Evolutionary conservation across 495 filamentous ascomycete genomes (phyloP), one percentile per base, ranked within the genome.

Genomic region (Aspergillus indologenus): DNA sequence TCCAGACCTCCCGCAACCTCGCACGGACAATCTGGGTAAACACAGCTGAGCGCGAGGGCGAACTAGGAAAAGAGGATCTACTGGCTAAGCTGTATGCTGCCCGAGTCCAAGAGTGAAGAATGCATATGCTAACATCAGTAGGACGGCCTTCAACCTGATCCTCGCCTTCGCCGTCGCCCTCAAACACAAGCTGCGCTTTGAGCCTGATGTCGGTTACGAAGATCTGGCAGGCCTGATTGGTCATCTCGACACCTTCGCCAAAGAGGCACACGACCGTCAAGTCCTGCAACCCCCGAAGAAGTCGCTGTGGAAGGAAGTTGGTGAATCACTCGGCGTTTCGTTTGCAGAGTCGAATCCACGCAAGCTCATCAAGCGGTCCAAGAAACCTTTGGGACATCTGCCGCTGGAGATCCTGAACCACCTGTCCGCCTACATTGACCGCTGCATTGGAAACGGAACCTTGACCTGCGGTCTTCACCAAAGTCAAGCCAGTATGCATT

Each of bases 131-230:
- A 24, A 42, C 46, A n/a, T 24, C 20, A 8, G 31, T 61, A 85
- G 84, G 45, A 85, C 90, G 1, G 88, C 86, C 2, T 82, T 94
- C 68, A 94, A 95, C 69, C 82, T 96, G 43, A 80, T 94, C 58
- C 80, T 91, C 18, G 90, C 89, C 2, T 96, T 88, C 67, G 80
- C 87, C 29, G 79, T 90, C 8, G 71, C 90, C 0, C 78, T 93
- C 52, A 95, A 93, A 68, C 91, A 93, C 75, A 87, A 85, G 66
- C 83, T 96, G n/a, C 89, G 91, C 22, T 92, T 92, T 66, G 90
- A 96, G 65, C 89, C 90, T 0, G 91, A 89, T 70, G 83, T 87
- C 20, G 85, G 86, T 56, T 93, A 95, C 65, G 80, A 54, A 77
- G 83, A 72, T 83, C 76, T 63, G 80, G 85, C 58, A 81, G 86